These are phyloP conservation scores for Triglochin maritima DNA, from an alignment of 106 monocot genomes.

Conservation along the genomic window DNA sequence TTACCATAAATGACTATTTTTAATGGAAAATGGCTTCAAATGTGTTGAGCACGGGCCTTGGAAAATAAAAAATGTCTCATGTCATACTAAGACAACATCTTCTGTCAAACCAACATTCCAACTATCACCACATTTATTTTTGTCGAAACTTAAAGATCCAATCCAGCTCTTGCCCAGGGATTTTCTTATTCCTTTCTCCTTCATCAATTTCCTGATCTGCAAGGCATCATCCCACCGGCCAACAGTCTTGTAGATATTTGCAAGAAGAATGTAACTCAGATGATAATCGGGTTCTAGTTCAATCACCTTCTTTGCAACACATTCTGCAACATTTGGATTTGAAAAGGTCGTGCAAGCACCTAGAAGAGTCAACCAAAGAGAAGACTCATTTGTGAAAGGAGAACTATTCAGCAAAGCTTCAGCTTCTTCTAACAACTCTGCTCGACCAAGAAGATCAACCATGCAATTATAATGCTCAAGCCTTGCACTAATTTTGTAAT, in stretches of 20 bases:
- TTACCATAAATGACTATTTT: no score
- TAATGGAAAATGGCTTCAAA: no score
- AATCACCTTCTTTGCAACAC: conserved; percentile 76
- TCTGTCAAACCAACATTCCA: no score
- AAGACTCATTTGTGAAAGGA: conserved; percentile 32
- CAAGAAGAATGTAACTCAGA: conserved; percentile 81
- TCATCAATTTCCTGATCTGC: conserved; percentile 62
- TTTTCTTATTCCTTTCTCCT: conserved; percentile 44
- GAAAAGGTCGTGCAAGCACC: conserved; percentile 66
- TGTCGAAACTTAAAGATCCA: conserved; percentile 1
- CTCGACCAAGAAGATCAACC: conserved; percentile 72
- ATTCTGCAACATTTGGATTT: conserved; percentile 46
- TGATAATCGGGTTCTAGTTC: conserved; percentile 67
- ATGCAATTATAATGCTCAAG: conserved; percentile 88
- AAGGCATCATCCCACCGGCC: conserved; percentile 65
- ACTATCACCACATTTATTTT: no score
- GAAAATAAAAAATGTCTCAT: no score
- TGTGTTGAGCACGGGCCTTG: no score
- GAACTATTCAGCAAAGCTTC: conserved; percentile 55
- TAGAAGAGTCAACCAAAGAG: conserved; percentile 71
- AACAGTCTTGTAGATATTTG: conserved; percentile 60
- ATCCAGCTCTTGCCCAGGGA: conserved; percentile 77
- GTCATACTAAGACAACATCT: no score
- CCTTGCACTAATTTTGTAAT: conserved; percentile 44
- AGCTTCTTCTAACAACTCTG: conserved; percentile 71